Percentiles rank a stretch among this genome's conserved stretches.
phyloP scores from a whole-genome alignment of 2,329 filamentous ascomycete species.

The Rhexocercosporidium sp. region DNA sequence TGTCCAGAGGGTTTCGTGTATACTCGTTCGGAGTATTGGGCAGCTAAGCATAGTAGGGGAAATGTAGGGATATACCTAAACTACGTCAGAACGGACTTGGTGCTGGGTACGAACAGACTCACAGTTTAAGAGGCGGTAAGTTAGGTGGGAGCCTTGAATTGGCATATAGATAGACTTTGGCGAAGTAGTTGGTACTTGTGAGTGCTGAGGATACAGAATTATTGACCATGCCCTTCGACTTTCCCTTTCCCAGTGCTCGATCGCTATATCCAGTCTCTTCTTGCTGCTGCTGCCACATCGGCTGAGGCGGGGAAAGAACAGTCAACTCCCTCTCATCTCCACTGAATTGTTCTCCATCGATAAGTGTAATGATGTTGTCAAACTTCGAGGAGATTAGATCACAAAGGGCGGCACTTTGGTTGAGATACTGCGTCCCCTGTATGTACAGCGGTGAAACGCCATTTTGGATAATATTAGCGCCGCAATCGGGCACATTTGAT shows the following conservation, averaged over 20 bases:
- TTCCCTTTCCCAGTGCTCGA: constrained; percentile 37
- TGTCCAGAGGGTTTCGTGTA: constrained; percentile 68
- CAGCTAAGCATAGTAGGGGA: constrained; percentile 78
- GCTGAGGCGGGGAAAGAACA: constrained; percentile 29
- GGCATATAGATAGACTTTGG: constrained; percentile 78
- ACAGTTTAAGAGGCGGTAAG: constrained; percentile 72
- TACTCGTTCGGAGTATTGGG: constrained; percentile 76
- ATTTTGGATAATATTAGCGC: constrained; percentile 49
- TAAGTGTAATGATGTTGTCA: constrained; percentile 71
- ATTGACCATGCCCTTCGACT: constrained; percentile 42
- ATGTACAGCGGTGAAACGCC: constrained; percentile 50
- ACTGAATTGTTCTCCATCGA: constrained; percentile 65
- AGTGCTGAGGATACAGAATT: constrained; percentile 46
- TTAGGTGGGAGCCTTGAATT: constrained; percentile 76
- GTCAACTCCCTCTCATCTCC: constrained; percentile 60
- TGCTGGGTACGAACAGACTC: constrained; percentile 40
- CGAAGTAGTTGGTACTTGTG: constrained; percentile 64
- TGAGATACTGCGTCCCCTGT: constrained; percentile 50
- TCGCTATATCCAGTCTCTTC: constrained; percentile 25
- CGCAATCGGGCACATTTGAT: constrained; percentile 43
- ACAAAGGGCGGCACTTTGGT: constrained; percentile 54
- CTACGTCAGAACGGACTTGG: constrained; percentile 7
- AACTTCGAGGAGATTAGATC: constrained; percentile 68
- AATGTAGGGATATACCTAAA: constrained; percentile 74
- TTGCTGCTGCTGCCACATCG: constrained; percentile 34